phyloP scores from a whole-genome alignment of 352 stramenopile genomes.

The Plasmopara halstedii region DNA sequence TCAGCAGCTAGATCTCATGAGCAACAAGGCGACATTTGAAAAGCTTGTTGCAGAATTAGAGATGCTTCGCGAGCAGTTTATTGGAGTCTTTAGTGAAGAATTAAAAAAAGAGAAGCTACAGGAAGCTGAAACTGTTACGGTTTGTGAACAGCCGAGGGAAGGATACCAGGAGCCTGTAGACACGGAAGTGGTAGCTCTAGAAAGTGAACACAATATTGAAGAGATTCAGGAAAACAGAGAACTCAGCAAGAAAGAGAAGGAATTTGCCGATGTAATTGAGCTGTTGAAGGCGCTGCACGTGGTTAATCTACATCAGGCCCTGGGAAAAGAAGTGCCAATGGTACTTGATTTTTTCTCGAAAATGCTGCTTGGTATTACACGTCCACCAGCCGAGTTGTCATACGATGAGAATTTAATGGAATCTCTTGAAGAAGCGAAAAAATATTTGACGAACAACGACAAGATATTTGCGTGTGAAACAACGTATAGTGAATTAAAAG shows the following conservation, averaged over 20 bases:
- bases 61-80: conserved; percentile 68
- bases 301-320: conserved; percentile 63
- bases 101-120: conserved; percentile 28
- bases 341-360: conserved; percentile 83
- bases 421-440: conserved; percentile 68
- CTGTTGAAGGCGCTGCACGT: conserved; percentile 73
- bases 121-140: conserved; percentile 6
- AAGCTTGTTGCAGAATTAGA: conserved; percentile 73
- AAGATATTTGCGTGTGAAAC: conserved; percentile 69
- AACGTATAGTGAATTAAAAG: conserved; percentile 54
- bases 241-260: conserved; percentile 6
- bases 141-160: conserved; percentile 5
- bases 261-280: conserved; percentile 51
- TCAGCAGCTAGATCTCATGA: conserved; percentile 69
- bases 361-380: conserved; percentile 73
- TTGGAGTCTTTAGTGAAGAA: conserved; percentile 50
- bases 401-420: conserved; percentile 76
- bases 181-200: not conserved
- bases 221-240: conserved; percentile 4
- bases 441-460: conserved; percentile 55
- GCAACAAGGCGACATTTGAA: conserved; percentile 51
- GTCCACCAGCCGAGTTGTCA: conserved; percentile 61
- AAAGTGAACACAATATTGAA: conserved; percentile 3
- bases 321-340: conserved; percentile 70
- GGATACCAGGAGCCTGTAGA: conserved; percentile 1